Base-by-base conservation (phyloP, 192 early-diverging fungal genomes). In the Backusella morwellensis region DNA sequence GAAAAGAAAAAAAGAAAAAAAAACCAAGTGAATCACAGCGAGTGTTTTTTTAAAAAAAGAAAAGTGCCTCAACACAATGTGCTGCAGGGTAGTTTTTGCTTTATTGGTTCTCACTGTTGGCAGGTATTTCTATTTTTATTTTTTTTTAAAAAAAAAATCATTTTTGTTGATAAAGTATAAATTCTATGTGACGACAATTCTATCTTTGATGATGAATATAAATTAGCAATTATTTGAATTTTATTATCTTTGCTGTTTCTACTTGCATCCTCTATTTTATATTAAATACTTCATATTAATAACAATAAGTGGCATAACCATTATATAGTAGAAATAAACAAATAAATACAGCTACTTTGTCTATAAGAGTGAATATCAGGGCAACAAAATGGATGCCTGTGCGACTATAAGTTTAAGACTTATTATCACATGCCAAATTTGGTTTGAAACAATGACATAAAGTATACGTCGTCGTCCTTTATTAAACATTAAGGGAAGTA, bases 381-480 rank as follows among this genome's bases (percentile, higher is more conserved):
- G 23, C 21, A 19, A 19, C 52, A 21, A 54, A n/a, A n/a, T 8
- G 19, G 52, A 23, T 59, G 54, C 23, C 23, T 59, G 23, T 59
- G 54, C 21, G 21, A 21, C 52, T 21, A 2, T 56, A 21, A 40
- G 2, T 21, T 21, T 21, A 17, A 56, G 21, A 56, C 52, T 59
- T 59, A 59, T 59, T 59, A 59, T 59, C 54, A 59, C 54, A 26
- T 21, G 54, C 54, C 54, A 59, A 26, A 59, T 59, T 59, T 59
- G 54, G 54, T 59, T 59, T 59, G 54, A 56, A 56, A 56, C 54
- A 56, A 56, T 56, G 54, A 56, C 54, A 56, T 56, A 56, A 56
- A 21, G 0, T 23, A 56, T 56, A 23, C 54, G 54, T 56, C 21
- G n/a, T 56, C 17, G 17, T 19, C 15, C 47, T 56, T 54, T 23